A percentile compares a stretch with the other conserved stretches of the same genome.
Conservation (phyloP, 441 rosid genomes). For the Euphorbia neoarborescens region DNA sequence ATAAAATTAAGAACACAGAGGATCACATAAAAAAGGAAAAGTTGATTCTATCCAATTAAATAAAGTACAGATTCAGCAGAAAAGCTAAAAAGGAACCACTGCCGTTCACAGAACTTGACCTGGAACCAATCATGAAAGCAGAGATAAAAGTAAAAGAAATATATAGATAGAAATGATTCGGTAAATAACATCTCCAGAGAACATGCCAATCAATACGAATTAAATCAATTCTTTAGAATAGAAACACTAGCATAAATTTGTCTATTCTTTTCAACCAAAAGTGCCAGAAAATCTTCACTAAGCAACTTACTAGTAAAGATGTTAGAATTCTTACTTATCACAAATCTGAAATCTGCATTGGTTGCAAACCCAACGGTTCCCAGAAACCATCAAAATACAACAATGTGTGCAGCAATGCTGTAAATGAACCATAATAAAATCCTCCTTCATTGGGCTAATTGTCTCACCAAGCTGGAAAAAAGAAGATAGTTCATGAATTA, state of each 20-base stretch:
- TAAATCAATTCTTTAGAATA: neutral
- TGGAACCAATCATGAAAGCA: neutral
- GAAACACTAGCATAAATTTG: neutral
- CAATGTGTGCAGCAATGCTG: conserved; percentile 89
- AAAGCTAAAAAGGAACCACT: neutral
- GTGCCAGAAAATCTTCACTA: neutral
- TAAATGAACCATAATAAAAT: conserved; percentile 96
- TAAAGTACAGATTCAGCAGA: neutral
- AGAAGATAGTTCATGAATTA: neutral
- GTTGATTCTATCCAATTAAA: neutral
- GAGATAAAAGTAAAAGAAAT: neutral
- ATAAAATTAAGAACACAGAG: neutral
- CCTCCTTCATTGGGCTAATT: conserved; percentile 96
- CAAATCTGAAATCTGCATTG: conserved; percentile 97
- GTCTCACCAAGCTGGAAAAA: conserved; percentile 93
- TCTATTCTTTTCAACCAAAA: neutral
- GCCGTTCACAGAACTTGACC: neutral
- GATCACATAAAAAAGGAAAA: neutral
- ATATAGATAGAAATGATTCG: too few species aligned
- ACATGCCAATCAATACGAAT: neutral
- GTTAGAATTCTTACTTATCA: conserved; percentile 59
- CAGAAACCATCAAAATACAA: conserved; percentile 82
- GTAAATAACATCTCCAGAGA: neutral
- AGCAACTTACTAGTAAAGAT: neutral
- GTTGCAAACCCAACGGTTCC: conserved; percentile 83